These are phyloP conservation scores for Venturia effusa DNA, from an alignment of 2,329 filamentous ascomycete species.

Conservation along the genomic window DNA sequence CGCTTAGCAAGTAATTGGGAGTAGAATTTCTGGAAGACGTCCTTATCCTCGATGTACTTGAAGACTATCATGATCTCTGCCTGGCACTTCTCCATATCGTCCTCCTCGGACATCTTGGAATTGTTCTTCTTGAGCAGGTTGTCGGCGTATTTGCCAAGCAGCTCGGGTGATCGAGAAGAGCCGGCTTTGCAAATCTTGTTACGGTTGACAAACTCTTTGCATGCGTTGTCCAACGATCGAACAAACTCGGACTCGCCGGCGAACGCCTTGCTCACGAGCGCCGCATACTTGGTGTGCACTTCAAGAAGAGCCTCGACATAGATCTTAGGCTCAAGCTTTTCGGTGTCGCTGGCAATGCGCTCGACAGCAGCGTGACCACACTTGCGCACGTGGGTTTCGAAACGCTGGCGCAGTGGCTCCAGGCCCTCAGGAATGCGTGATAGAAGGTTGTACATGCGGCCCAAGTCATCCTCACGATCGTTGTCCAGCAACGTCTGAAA, in stretches of 20 bases:
- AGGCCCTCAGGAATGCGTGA: conserved; percentile 83
- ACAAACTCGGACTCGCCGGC: conserved; percentile 95
- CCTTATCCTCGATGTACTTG: conserved; percentile 99
- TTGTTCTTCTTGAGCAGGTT: conserved; percentile 78
- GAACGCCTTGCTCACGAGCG: conserved; percentile 84
- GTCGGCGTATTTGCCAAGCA: conserved; percentile 92
- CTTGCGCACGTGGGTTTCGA: conserved; percentile 86
- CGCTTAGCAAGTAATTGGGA: conserved; percentile 92
- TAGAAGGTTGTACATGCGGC: conserved; percentile 88
- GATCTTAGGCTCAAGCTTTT: conserved; percentile 87
- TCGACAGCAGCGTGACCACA: conserved; percentile 80
- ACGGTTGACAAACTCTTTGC: conserved; percentile 94
- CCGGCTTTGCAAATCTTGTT: conserved; percentile 93
- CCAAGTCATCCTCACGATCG: conserved; percentile 89
- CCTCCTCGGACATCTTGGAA: conserved; percentile 83
- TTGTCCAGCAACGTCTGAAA: conserved; percentile 91
- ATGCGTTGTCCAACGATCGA: conserved; percentile 89
- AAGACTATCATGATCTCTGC: conserved; percentile 98
- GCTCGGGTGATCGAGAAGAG: conserved; percentile 86
- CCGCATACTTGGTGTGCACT: conserved; percentile 87
- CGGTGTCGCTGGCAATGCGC: conserved; percentile 79
- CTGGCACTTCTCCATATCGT: conserved; percentile 79
- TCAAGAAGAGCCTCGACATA: conserved; percentile 94
- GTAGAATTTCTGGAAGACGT: conserved; percentile 99
- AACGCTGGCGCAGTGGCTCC: conserved; percentile 74